A percentile compares a stretch with the other conserved stretches of the same genome.
Conservation (phyloP, 495 filamentous ascomycete species). For the Aspergillus campestris region DNA sequence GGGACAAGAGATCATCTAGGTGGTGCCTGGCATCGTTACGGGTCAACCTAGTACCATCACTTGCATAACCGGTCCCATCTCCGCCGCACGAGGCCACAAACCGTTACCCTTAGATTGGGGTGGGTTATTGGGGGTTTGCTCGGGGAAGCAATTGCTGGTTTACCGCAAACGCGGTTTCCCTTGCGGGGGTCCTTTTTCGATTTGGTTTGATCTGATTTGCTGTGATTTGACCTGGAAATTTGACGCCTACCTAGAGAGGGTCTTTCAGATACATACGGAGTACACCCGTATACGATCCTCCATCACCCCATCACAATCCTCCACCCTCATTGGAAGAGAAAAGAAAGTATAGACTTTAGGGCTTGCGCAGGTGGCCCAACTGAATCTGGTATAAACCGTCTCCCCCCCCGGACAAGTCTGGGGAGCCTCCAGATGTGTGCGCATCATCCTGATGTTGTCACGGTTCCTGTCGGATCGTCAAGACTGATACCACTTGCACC, state of each 20-base stretch:
- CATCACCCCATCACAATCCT: too few relatives aligned
- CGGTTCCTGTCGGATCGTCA: slow-evolving; percentile 24
- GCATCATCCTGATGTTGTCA: slow-evolving; percentile 27
- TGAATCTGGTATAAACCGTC: slow-evolving; percentile 16
- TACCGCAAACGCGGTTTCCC: slow-evolving; percentile 16
- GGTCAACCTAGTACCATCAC: slow-evolving; percentile 20
- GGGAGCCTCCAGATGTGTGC: slow-evolving; percentile 33
- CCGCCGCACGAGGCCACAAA: slow-evolving; percentile 13
- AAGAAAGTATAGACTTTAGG: slow-evolving; percentile 10
- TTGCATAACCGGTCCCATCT: slow-evolving; percentile 33
- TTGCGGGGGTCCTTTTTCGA: too few relatives aligned
- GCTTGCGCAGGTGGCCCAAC: slow-evolving; percentile 22
- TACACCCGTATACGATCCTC: too few relatives aligned
- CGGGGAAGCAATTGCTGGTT: slow-evolving; percentile 18
- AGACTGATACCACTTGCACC: slow-evolving; percentile 14
- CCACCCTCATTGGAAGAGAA: too few relatives aligned
- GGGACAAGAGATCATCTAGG: slow-evolving; percentile 9
- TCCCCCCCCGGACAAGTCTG: slow-evolving; percentile 38
- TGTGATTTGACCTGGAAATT: too few relatives aligned
- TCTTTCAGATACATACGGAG: too few relatives aligned
- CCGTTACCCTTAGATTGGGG: slow-evolving; percentile 9
- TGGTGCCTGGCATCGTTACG: slow-evolving; percentile 24
- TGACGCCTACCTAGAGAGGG: too few relatives aligned
- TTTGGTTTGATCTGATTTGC: too few relatives aligned
- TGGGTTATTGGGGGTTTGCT: slow-evolving; percentile 14